These are phyloP conservation scores for Clathrus columnatus DNA, from an alignment of 768 basidiomycete genomes.

Conservation along the genomic window DNA sequence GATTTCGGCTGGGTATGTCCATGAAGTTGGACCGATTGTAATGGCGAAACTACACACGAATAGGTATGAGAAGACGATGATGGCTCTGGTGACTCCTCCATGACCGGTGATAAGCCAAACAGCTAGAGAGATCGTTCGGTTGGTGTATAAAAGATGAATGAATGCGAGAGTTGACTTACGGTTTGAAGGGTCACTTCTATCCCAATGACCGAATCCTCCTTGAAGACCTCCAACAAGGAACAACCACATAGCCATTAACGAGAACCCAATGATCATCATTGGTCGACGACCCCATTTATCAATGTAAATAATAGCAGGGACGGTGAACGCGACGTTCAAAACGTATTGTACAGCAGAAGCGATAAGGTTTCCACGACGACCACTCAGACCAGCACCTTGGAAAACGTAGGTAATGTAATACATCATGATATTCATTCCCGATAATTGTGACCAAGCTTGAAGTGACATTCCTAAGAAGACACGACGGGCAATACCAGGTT, in stretches of 20 bases:
- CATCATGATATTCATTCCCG: constrained; percentile 82
- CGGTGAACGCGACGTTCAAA: constrained; percentile 32
- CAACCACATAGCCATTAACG: constrained; percentile 69
- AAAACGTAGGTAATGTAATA: constrained; percentile 63
- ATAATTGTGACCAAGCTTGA: constrained; percentile 75
- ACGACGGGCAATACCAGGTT: constrained; percentile 58
- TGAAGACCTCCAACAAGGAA: constrained; percentile 72
- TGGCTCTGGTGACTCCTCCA: constrained; percentile 48
- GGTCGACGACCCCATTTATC: constrained; percentile 76
- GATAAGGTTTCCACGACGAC: constrained; percentile 64
- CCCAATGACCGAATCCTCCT: constrained; percentile 59
- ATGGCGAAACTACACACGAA: constrained; percentile 68
- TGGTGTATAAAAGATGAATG: constrained; percentile 14
- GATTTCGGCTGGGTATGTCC: constrained; percentile 62
- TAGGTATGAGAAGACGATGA: constrained; percentile 72
- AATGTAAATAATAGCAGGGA: constrained; percentile 52
- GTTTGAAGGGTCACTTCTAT: constrained; percentile 27
- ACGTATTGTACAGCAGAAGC: constrained; percentile 59
- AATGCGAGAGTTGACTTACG: constrained; percentile 26
- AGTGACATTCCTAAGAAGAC: constrained; percentile 60
- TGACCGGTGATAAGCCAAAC: constrained; percentile 57
- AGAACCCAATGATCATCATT: constrained; percentile 56
- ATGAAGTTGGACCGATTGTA: constrained; percentile 64
- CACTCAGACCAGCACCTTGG: constrained; percentile 68
- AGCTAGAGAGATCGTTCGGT: constrained; percentile 3